Base-by-base conservation (phyloP, 1,284 basidiomycete species). In the Xerocomus nothofagi region DNA sequence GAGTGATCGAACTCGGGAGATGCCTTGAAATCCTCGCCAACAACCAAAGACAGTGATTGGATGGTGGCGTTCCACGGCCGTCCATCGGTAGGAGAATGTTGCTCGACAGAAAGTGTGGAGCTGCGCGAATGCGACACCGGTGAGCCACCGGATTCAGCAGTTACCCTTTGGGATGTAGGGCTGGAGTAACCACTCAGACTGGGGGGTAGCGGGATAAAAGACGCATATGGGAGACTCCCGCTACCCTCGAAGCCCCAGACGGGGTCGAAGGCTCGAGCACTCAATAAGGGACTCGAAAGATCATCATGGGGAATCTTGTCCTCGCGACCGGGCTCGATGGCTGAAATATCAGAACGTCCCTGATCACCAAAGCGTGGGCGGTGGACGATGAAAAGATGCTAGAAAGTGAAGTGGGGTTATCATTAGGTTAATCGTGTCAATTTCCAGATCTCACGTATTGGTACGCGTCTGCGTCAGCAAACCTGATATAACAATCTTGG, bases 21-120 rank as follows among this genome's bases (percentile, higher is more conserved):
- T 12, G 31, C 39, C 39, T 57, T 61, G 17, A 33, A 14, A 31
- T 58, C 42, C 20, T 51, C 34, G 3, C 21, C 32, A 30, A 31
- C 36, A 8, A 53, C 53, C 14, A 58, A 36, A 39, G 57, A 47
- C 17, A 53, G 32, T 5, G 63, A 38, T 34, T 24, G 55, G 32
- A 55, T 38, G 3, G 49, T 27, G 26, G 17, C 11, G 24, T 52
- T 50, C 56, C 60, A 62, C 6, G 39, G 44, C 8, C 50, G 61
- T 36, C 39, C 51, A 14, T 64, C 61, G 0, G 42, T 58, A 21
- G 66, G 63, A 34, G 49, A 66, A 43, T 29, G 47, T 37, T 69
- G 66, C n/a, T 66, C 63, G 8, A 68, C 61, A 8, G 67, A 60
- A 32, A 66, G 63, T 4, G 65, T 70, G 3, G 65, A 69, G 44